Conservation (phyloP, 2,329 filamentous ascomycete genomes). For the Monilinia aucupariae region DNA sequence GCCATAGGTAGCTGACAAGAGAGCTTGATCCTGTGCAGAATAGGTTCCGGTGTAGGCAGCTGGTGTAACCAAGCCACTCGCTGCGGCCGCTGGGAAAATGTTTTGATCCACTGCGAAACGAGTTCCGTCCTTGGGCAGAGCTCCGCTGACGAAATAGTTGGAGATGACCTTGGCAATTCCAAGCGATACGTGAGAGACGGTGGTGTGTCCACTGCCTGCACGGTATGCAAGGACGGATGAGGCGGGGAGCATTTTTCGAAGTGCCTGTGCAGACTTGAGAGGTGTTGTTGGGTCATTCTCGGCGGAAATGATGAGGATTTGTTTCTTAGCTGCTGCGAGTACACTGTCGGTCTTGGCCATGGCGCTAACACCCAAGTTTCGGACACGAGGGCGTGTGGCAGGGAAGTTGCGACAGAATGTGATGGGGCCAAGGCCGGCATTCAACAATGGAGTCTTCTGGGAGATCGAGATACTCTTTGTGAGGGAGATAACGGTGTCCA, state of each 20-base stretch:
- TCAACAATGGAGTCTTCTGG: constrained; percentile 20
- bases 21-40: background rate
- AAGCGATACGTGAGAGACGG: constrained; percentile 10
- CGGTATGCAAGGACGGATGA: constrained; percentile 20
- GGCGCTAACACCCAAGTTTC: constrained; percentile 4
- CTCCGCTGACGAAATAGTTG: background rate
- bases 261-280: constrained; percentile 17
- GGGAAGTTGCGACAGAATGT: constrained; percentile 24
- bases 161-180: constrained; percentile 1
- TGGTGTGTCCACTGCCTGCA: constrained; percentile 19
- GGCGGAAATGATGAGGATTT: constrained; percentile 20
- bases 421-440: constrained; percentile 19
- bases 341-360: background rate
- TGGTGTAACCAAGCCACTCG: background rate
- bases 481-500: constrained; percentile 16
- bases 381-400: constrained; percentile 17
- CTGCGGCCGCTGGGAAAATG: background rate
- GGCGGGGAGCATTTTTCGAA: constrained; percentile 17
- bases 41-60: constrained; percentile 1
- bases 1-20: background rate
- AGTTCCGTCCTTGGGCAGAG: background rate
- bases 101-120: background rate
- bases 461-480: constrained; percentile 20
- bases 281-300: constrained; percentile 21
- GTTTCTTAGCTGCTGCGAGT: constrained; percentile 15